Evolutionary conservation across 2,329 filamentous ascomycete species (phyloP), one percentile per base, ranked within the genome.

Genomic region (Xylaria sp.): DNA sequence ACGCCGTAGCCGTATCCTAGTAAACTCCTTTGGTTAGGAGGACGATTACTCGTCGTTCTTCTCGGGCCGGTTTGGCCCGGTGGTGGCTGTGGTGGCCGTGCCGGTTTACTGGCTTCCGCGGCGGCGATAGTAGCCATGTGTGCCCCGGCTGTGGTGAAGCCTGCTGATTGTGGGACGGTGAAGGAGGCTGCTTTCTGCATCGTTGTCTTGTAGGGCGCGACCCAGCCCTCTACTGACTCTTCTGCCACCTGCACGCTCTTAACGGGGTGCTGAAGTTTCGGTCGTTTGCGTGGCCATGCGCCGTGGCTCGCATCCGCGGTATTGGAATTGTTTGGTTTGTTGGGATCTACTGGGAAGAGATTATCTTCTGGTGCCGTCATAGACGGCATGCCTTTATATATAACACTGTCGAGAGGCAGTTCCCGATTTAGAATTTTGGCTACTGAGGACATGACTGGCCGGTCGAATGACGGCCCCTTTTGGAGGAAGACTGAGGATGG

Each of bases 391-490:
- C 80, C 79, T 61, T 85, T 83, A 61, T 86, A 85, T 55, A 94
- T 85, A 37, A 82, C 79, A 57, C 85, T 80, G 59, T 87, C 82
- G 0, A 84, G 80, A 10, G 92, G 91, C 44, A 88, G 85, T 0
- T 84, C 79, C 66, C 93, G 87, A 7, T 87, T 81, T 4, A 98
- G 82, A 20, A 97, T 95, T 58, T 86, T 89, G 4, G 92, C 91
- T 8, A 96, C 87, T 37, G 89, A 87, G 48, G 86, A 84, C 12
- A 96, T 84, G 0, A 89, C 84, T 1, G 84, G 82, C 41, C 87
- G 84, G 44, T 90, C 85, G 58, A 97, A 88, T 0, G 88, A 89
- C 1, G 94, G 93, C 0, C 94, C 94, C 73, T 88, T 87, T 31
- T 86, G 84, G 12, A 80, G 71, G 51, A 81, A 81, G 4, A 71